phyloP scores from a whole-genome alignment of 2,329 filamentous ascomycete genomes.

The Colletotrichum shisoi region DNA sequence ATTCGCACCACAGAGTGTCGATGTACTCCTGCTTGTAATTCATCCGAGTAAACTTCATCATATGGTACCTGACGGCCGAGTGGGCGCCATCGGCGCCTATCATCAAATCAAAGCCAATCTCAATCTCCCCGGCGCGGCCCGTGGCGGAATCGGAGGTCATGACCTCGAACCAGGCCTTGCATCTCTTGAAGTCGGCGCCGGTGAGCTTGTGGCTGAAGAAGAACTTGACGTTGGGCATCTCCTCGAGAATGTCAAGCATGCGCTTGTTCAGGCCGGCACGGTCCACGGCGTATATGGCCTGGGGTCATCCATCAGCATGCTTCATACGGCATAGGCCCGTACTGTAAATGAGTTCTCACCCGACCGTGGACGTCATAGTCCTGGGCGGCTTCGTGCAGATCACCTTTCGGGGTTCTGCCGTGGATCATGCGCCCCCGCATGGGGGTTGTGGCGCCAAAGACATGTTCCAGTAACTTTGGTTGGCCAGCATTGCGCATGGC shows the following conservation, averaged over 20 bases:
- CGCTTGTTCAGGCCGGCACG: conserved; percentile 82
- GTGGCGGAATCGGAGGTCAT: conserved; percentile 47
- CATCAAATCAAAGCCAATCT: conserved; percentile 88
- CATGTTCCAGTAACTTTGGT: conserved; percentile 72
- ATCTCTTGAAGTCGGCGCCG: conserved; percentile 80
- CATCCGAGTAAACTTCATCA: conserved; percentile 95
- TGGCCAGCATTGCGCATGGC: conserved; percentile 77
- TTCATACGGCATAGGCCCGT: rapidly evolving
- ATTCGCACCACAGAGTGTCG: conserved; percentile 97
- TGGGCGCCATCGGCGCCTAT: conserved; percentile 96
- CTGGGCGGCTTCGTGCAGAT: conserved; percentile 80
- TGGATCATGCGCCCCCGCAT: conserved; percentile 99
- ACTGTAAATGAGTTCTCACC: conserved; percentile 58
- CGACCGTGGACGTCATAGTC: conserved; percentile 88
- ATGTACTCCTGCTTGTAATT: conserved; percentile 95
- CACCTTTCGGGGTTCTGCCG: conserved; percentile 68
- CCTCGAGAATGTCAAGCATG: conserved; percentile 82
- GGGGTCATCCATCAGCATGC: conserved; percentile 16
- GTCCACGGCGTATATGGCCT: conserved; percentile 88
- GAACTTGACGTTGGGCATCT: conserved; percentile 86
- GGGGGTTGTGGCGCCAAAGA: conserved; percentile 82
- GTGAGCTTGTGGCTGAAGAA: conserved; percentile 95
- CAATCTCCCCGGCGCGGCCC: conserved; percentile 72
- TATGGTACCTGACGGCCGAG: conserved; percentile 85
- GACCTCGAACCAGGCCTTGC: conserved; percentile 87